These are phyloP conservation scores for Suillus bovinus DNA, from an alignment of 768 basidiomycete genomes.

Conservation along the genomic window DNA sequence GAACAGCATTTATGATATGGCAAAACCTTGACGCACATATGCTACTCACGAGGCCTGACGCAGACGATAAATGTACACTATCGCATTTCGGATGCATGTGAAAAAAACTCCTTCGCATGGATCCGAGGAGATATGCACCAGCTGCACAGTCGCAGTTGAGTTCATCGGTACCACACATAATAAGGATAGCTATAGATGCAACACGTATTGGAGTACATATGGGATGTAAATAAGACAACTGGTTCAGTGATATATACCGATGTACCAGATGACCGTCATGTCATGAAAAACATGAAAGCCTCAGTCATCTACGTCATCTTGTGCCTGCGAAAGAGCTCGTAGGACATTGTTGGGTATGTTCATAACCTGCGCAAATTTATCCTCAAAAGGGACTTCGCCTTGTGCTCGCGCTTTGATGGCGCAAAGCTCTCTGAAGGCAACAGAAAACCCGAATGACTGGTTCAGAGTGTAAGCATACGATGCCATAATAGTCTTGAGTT, in stretches of 20 bases:
- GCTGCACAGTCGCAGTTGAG: constrained; percentile 46
- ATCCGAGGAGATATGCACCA: constrained; percentile 58
- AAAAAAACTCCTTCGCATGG: no score
- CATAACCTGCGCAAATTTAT: constrained; percentile 29
- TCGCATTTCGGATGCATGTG: background rate
- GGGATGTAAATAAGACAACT: background rate
- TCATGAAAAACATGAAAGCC: background rate
- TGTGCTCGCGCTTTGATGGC: constrained; percentile 52
- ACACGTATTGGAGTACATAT: background rate
- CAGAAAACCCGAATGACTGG: constrained; percentile 46
- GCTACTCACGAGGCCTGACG: constrained; percentile 72
- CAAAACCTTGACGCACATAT: constrained; percentile 96
- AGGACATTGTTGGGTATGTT: constrained; percentile 20
- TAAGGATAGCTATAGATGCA: background rate
- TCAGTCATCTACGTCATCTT: constrained; percentile 10
- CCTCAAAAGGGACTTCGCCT: constrained; percentile 20
- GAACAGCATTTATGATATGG: constrained; percentile 92
- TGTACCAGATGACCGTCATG: background rate
- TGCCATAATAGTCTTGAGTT: constrained; percentile 46
- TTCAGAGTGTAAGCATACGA: constrained; percentile 49
- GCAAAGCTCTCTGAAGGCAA: constrained; percentile 56
- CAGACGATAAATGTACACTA: constrained; percentile 78
- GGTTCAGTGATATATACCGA: background rate
- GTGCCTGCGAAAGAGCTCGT: constrained; percentile 22
- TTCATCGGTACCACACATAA: background rate